These are phyloP conservation scores for Simmondsia chinensis DNA, from an alignment of 148 eudicot species.

Conservation along the genomic window DNA sequence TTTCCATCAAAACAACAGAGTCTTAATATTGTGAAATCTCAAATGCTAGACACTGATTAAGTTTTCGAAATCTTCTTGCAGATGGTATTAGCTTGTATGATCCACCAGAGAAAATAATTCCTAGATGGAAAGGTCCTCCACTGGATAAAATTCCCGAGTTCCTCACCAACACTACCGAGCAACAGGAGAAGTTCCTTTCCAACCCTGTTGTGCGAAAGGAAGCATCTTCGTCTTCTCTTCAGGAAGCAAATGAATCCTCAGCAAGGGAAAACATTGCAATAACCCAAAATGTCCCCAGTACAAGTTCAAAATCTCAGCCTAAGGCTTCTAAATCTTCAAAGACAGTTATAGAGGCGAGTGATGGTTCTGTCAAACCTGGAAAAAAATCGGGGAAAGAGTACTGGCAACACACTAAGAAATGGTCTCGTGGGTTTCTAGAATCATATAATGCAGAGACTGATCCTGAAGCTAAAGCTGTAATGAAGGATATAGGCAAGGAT, in stretches of 20 bases:
- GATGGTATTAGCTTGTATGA: slow-evolving; percentile 89
- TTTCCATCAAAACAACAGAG: too few relatives aligned
- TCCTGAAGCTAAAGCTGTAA: slow-evolving; percentile 65
- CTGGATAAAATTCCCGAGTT: slow-evolving; percentile 43
- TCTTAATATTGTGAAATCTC: too few relatives aligned
- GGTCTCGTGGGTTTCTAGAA: slow-evolving; percentile 77
- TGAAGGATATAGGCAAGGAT: slow-evolving; percentile 92
- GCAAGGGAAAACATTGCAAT: slow-evolving; percentile 6
- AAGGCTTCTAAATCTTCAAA: slow-evolving; percentile 28
- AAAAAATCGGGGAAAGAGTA: slow-evolving; percentile 75
- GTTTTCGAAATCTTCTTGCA: too few relatives aligned
- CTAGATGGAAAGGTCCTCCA: slow-evolving; percentile 93
- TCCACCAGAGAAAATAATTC: slow-evolving; percentile 81
- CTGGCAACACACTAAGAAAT: slow-evolving; percentile 94
- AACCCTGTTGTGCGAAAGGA: too few relatives aligned
- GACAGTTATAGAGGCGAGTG: slow-evolving; percentile 71
- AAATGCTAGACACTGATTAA: too few relatives aligned
- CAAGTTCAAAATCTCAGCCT: slow-evolving; percentile 10
- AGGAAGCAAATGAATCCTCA: slow-evolving; percentile 23
- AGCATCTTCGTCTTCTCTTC: slow-evolving; percentile 12
- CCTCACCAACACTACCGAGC: slow-evolving; percentile 23
- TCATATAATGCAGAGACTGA: slow-evolving; percentile 72
- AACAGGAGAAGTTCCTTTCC: slow-evolving; percentile 21
- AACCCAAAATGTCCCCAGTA: slow-evolving; percentile 14
- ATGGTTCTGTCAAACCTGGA: slow-evolving; percentile 74